phyloP scores from a whole-genome alignment of 192 early-diverging fungal genomes.

The Phlyctochytrium planicorne region DNA sequence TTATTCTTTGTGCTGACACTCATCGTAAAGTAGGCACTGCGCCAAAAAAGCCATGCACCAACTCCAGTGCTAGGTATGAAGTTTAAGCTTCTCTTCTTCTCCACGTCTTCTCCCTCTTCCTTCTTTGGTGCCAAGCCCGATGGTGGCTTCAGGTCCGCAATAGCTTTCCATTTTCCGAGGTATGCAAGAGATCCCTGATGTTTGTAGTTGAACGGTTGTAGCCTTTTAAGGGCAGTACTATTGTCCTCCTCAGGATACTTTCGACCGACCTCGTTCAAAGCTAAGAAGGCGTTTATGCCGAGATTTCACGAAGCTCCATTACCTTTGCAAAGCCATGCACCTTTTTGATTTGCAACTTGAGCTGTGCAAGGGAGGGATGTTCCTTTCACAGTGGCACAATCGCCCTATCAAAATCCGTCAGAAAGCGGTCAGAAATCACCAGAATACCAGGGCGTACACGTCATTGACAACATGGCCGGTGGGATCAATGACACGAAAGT shows the following conservation, averaged over 20 bases:
- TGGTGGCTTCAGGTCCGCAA: constrained; percentile 25
- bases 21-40: constrained; percentile 71
- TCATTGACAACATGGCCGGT: constrained; percentile 50
- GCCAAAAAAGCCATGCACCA: constrained; percentile 59
- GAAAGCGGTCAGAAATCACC: not conserved
- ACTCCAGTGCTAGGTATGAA: constrained; percentile 24
- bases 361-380: constrained; percentile 78
- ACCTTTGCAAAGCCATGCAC: constrained; percentile 59
- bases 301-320: not conserved
- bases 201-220: constrained; percentile 55
- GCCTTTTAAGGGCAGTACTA: not conserved
- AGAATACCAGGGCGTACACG: constrained; percentile 40
- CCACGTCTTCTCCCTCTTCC: not conserved
- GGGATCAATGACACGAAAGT: constrained; percentile 67
- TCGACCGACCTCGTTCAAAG: constrained; percentile 16
- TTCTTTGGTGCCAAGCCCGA: not conserved
- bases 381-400: constrained; percentile 83
- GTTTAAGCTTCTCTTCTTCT: not conserved
- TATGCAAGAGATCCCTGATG: constrained; percentile 71
- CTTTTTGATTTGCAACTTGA: constrained; percentile 82
- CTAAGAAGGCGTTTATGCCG: not conserved
- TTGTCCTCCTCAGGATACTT: constrained; percentile 16
- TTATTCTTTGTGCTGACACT: constrained; percentile 67
- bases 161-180: constrained; percentile 53
- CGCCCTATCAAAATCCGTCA: constrained; percentile 78